Percentiles rank a stretch among this genome's conserved stretches.
These are phyloP conservation scores for Phytophthora constricta DNA, from an alignment of 352 stramenopile genomes.

Conservation along the genomic window DNA sequence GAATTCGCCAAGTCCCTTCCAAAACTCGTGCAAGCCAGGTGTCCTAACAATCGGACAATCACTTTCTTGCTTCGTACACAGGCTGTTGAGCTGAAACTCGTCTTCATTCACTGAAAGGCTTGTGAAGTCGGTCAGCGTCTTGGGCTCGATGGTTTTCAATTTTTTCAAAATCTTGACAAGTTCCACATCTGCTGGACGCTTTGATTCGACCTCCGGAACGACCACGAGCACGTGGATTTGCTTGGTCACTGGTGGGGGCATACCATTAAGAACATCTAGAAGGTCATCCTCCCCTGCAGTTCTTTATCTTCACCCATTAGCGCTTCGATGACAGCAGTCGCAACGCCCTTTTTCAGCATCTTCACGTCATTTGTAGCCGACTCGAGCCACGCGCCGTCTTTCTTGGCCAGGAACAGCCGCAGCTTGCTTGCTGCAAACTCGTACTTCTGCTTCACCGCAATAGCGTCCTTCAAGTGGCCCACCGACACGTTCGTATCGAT, in stretches of 20 bases:
- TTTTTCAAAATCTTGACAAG: background rate
- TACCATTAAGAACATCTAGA: background rate
- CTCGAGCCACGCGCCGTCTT: background rate
- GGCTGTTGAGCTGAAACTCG: background rate
- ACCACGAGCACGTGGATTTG: conserved; percentile 6
- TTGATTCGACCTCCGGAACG: background rate
- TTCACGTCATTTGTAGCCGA: background rate
- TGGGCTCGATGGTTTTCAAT: background rate
- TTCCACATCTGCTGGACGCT: background rate
- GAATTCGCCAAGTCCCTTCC: conserved; percentile 14
- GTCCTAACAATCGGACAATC: conserved; percentile 3
- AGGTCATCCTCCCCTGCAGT: background rate
- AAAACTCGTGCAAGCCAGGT: conserved; percentile 14
- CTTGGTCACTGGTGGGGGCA: background rate
- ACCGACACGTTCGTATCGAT: background rate
- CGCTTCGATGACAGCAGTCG: background rate
- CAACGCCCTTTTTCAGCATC: conserved; percentile 11
- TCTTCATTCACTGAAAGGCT: background rate
- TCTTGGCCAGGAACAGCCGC: conserved; percentile 18
- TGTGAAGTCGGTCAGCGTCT: background rate
- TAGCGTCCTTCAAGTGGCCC: background rate
- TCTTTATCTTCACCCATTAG: background rate
- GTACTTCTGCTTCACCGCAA: background rate
- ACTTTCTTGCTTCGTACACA: conserved; percentile 1
- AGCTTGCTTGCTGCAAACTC: conserved; percentile 3